A percentile compares a stretch with the other conserved stretches of the same genome.
Evolutionary conservation across 345 rosid genomes (phyloP).

Genomic region (Schrenkiella parvula): DNA sequence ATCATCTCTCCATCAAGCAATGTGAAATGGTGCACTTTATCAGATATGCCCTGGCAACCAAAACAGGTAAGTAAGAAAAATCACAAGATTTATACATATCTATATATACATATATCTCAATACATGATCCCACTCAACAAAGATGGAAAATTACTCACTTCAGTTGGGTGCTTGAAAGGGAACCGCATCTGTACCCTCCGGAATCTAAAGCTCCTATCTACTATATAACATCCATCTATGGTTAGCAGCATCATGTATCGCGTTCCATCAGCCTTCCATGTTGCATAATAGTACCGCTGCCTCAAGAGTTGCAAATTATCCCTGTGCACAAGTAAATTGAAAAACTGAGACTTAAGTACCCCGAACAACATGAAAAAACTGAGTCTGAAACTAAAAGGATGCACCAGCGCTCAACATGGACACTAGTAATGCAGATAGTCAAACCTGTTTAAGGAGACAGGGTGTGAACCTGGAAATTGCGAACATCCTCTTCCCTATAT

Average conservation of each 20-base stretch:
- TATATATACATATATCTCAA: background rate
- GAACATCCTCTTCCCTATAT: slow-evolving; percentile 61
- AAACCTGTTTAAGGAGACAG: slow-evolving; percentile 82
- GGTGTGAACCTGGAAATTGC: slow-evolving; percentile 84
- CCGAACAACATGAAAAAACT: background rate
- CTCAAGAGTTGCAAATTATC: slow-evolving; percentile 86
- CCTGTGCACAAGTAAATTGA: slow-evolving; percentile 39
- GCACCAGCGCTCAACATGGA: background rate
- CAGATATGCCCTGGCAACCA: slow-evolving; percentile 60
- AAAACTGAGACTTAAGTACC: background rate
- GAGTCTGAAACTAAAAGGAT: background rate
- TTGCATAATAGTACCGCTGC: slow-evolving; percentile 94
- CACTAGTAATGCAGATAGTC: background rate
- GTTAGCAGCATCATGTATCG: slow-evolving; percentile 96
- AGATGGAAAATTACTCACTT: slow-evolving; percentile 47
- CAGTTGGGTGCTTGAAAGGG: slow-evolving; percentile 65
- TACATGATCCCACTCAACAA: background rate
- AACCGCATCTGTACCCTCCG: slow-evolving; percentile 97
- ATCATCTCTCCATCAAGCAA: slow-evolving; percentile 99
- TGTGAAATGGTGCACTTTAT: slow-evolving; percentile 77
- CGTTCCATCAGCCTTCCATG: slow-evolving; percentile 99
- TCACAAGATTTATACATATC: background rate
- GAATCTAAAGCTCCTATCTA: slow-evolving; percentile 84
- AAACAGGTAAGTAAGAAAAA: background rate
- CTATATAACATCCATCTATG: slow-evolving; percentile 79